These are phyloP conservation scores for Lathyrus aphaca DNA, from an alignment of 306 rosid species.

Conservation along the genomic window DNA sequence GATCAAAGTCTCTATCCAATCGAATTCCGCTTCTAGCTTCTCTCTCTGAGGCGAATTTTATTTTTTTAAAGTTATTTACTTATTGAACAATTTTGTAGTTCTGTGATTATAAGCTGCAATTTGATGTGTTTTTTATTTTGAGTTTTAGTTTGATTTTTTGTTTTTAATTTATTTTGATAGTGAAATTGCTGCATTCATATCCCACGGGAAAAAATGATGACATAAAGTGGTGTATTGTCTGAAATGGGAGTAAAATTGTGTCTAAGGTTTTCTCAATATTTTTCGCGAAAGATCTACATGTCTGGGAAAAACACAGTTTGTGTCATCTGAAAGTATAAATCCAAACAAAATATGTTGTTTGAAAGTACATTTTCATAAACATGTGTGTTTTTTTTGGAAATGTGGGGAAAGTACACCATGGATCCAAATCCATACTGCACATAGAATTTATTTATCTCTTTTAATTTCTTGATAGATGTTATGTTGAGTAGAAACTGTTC, in stretches of 20 bases:
- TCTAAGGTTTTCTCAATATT: background rate
- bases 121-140: slow-evolving; percentile 10
- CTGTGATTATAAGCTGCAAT: slow-evolving; percentile 6
- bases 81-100: background rate
- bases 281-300: too few species aligned
- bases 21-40: slow-evolving; percentile 95
- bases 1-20: slow-evolving; percentile 92
- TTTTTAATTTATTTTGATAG: background rate
- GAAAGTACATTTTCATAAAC: background rate
- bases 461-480: slow-evolving; percentile 12
- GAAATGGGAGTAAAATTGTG: slow-evolving; percentile 26
- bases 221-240: slow-evolving; percentile 16
- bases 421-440: slow-evolving; percentile 12
- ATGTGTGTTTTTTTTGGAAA: background rate
- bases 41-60: slow-evolving; percentile 78
- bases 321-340: too few species aligned
- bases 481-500: slow-evolving; percentile 6
- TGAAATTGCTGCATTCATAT: slow-evolving; percentile 2
- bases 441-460: background rate
- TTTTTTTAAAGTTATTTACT: background rate
- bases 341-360: too few species aligned
- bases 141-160: background rate
- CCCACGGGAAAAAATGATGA: background rate
- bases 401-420: background rate
- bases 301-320: too few species aligned